A percentile compares a stretch with the other conserved stretches of the same genome.
Evolutionary conservation across 352 stramenopile species (phyloP).

Genomic region (Phytopythium delawarense): DNA sequence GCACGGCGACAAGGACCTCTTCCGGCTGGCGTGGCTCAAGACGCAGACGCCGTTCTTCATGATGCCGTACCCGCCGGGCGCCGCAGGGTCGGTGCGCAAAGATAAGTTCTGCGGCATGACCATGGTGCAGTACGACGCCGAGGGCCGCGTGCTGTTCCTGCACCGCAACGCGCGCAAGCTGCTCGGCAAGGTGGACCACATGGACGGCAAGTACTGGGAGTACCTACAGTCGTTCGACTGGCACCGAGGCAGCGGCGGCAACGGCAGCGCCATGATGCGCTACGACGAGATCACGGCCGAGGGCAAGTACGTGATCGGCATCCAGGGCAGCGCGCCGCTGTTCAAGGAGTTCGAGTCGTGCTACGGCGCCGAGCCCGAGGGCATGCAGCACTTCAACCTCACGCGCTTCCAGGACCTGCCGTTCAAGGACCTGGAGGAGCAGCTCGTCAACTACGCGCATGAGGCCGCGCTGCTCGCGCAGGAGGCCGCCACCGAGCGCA

Average conservation of each 20-base stretch:
- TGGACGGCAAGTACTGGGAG: slow-evolving; percentile 39
- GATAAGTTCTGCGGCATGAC: slow-evolving; percentile 65
- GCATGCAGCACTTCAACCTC: slow-evolving; percentile 37
- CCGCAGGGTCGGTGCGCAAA: slow-evolving; percentile 31
- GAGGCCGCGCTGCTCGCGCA: slow-evolving; percentile 28
- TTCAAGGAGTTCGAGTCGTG: slow-evolving; percentile 52
- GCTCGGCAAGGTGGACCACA: slow-evolving; percentile 35
- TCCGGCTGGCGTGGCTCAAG: slow-evolving; percentile 78
- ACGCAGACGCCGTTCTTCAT: slow-evolving; percentile 53
- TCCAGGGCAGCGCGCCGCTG: slow-evolving; percentile 32
- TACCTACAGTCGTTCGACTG: slow-evolving; percentile 43
- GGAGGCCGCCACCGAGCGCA: slow-evolving; percentile 2
- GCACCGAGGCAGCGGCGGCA: slow-evolving; percentile 5
- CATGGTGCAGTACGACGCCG: slow-evolving; percentile 66
- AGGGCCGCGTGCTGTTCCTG: slow-evolving; percentile 56
- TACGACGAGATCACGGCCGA: slow-evolving; percentile 35
- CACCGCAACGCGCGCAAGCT: slow-evolving; percentile 77
- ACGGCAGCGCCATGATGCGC: slow-evolving; percentile 17
- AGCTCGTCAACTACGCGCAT: slow-evolving; percentile 48
- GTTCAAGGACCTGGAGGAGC: slow-evolving; percentile 43
- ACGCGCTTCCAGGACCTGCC: slow-evolving; percentile 31
- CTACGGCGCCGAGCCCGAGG: slow-evolving; percentile 38
- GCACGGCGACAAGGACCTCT: slow-evolving; percentile 78
- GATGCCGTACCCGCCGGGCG: slow-evolving; percentile 43
- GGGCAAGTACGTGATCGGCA: slow-evolving; percentile 37